Base-by-base conservation (phyloP, 768 basidiomycete genomes). In the Amanita exitialis region DNA sequence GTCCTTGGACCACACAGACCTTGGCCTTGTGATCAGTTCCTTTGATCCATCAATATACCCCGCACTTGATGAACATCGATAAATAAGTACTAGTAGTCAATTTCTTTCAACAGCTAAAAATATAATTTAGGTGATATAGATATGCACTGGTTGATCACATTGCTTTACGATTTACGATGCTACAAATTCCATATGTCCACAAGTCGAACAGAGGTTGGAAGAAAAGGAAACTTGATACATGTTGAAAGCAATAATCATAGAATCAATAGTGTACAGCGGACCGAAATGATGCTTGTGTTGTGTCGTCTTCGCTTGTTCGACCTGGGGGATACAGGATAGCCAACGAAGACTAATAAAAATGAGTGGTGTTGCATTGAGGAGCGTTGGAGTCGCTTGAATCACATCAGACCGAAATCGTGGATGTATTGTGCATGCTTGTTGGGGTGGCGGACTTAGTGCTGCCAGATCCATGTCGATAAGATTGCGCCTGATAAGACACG, bases 201-300 rank as follows among this genome's bases (percentile, higher is more conserved):
- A 13, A 15, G 6, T 18, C 3, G 39, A 15, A 23, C 8, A 28
- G 18, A 30, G 10, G 7, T 28, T 12, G 15, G 18, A 25, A 38
- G 8, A 35, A 8, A 37, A 30, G 16, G 41, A 49, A 41, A 50
- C 23, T 12, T 15, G n/a, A 44, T 18, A 44, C 49, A 49, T 20
- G 27, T 43, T 44, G 32, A 44, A 51, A 18, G 21, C 20, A 47
- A 48, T 53, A 46, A 53, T 41, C 52, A 53, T 53, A 53, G 23
- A 27, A 42, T 47, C 25, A 42, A 50, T 20, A 51, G 34, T 55
- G 49, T 32, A 37, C 32, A 48, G 51, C 18, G 34, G 37, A 48
- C 37, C 10, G 51, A 44, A 45, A 42, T 49, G 56, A 50, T 53
- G 53, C 34, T 44, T 57, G 51, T 12, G 47, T 51, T 35, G 48